Conservation (phyloP, 306 rosid species). For the Benincasa hispida region DNA sequence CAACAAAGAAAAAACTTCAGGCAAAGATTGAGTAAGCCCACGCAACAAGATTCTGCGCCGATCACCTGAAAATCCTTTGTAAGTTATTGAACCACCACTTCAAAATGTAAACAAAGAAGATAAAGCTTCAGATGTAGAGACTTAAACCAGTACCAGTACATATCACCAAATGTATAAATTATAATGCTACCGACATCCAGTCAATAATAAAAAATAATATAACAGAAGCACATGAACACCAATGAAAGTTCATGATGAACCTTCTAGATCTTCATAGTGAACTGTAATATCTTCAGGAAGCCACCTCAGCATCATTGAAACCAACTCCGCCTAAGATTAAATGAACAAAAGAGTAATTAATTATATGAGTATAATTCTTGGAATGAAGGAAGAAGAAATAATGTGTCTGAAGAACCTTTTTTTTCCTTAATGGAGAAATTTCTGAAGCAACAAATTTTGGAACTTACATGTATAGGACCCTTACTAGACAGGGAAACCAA, state of each 20-base stretch:
- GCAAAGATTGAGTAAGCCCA: constrained; percentile 72
- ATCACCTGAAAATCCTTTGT: constrained; percentile 44
- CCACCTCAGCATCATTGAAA: constrained; percentile 95
- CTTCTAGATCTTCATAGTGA: constrained; percentile 98
- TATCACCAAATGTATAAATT: neutral
- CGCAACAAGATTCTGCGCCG: constrained; percentile 83
- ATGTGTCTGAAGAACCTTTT: constrained; percentile 3
- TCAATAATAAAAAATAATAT: neutral
- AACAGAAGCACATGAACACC: neutral
- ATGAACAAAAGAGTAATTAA: neutral
- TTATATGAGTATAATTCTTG: neutral
- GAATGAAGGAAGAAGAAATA: constrained; percentile 5
- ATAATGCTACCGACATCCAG: neutral
- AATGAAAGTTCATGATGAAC: constrained; percentile 21
- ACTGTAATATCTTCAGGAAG: constrained; percentile 97
- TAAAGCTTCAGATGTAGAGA: neutral
- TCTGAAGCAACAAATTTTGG: constrained; percentile 8
- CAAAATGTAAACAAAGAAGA: constrained; percentile 14
- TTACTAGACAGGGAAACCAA: constrained; percentile 59
- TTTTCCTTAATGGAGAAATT: neutral
- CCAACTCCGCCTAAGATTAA: constrained; percentile 80
- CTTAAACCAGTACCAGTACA: neutral
- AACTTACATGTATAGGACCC: constrained; percentile 84
- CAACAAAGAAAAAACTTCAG: constrained; percentile 76
- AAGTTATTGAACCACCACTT: constrained; percentile 10